Percentiles rank a stretch among this genome's conserved stretches.
Evolutionary conservation across 257 asterid species (phyloP).

Genomic region (Leonotis leonurus): DNA sequence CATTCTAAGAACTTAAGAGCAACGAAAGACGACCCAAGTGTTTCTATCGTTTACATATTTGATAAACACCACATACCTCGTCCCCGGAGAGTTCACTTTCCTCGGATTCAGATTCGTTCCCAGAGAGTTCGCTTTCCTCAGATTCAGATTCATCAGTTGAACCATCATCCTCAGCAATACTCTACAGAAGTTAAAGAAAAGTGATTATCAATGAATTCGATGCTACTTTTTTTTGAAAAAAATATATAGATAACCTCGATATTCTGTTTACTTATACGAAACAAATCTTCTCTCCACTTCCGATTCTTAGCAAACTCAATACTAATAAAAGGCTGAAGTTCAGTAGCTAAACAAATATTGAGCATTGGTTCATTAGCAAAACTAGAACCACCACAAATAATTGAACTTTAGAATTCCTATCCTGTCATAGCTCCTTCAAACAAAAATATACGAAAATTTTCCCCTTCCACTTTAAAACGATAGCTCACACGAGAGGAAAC

Average conservation of each 20-base stretch:
- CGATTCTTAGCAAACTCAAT: background rate
- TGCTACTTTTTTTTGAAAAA: no score
- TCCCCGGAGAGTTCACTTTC: slow-evolving; percentile 33
- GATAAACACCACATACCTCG: slow-evolving; percentile 48
- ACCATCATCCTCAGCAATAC: slow-evolving; percentile 36
- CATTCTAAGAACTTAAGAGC: background rate
- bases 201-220: background rate
- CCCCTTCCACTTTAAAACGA: background rate
- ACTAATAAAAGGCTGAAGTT: background rate
- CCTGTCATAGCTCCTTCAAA: background rate
- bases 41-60: no score
- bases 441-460: background rate
- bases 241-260: no score
- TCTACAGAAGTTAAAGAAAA: slow-evolving; percentile 29
- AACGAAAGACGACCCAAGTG: background rate
- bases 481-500: background rate
- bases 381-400: background rate
- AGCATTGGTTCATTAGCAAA: background rate
- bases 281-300: background rate
- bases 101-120: slow-evolving; percentile 40
- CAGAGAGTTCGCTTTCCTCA: slow-evolving; percentile 32
- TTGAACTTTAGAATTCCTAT: background rate
- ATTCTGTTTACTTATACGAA: background rate
- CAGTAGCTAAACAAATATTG: background rate
- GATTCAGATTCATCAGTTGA: slow-evolving; percentile 39